These are phyloP conservation scores for Trichophyton mentagrophytes DNA, from an alignment of 2,329 filamentous ascomycete species.

Conservation along the genomic window DNA sequence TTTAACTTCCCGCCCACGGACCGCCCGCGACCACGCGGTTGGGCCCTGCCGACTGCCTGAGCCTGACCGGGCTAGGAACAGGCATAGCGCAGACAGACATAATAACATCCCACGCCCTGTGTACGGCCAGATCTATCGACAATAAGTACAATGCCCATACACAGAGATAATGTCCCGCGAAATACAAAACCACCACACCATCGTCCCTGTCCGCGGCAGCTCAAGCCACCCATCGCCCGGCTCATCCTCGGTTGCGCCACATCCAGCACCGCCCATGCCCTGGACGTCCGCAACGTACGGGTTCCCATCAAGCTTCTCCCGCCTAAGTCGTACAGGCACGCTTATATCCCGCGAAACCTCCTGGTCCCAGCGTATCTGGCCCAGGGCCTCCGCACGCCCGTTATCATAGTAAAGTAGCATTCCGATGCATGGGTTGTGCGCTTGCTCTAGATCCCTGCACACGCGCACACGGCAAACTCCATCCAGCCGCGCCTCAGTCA, in stretches of 20 bases:
- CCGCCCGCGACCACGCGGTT: too few species aligned
- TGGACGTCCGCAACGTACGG: neutral
- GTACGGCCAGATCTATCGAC: too few species aligned
- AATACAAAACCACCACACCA: too few species aligned
- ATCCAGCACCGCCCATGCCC: neutral
- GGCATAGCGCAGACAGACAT: too few species aligned
- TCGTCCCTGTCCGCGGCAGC: neutral
- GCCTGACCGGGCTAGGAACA: too few species aligned
- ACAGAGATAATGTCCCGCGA: too few species aligned
- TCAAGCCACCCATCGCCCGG: neutral
- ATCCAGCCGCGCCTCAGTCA: neutral
- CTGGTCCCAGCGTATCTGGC: neutral
- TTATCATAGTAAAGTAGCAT: neutral
- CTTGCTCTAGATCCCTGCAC: neutral
- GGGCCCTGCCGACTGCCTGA: too few species aligned
- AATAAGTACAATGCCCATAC: too few species aligned
- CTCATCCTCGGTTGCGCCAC: neutral
- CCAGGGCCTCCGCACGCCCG: neutral
- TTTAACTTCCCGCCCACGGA: too few species aligned
- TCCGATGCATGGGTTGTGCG: neutral
- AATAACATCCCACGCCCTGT: too few species aligned
- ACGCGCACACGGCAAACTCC: neutral
- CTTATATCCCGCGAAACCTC: neutral
- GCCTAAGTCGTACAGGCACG: neutral
- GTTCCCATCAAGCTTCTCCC: neutral